phyloP scores from a whole-genome alignment of 768 basidiomycete species.

The Amyloporia xantha region DNA sequence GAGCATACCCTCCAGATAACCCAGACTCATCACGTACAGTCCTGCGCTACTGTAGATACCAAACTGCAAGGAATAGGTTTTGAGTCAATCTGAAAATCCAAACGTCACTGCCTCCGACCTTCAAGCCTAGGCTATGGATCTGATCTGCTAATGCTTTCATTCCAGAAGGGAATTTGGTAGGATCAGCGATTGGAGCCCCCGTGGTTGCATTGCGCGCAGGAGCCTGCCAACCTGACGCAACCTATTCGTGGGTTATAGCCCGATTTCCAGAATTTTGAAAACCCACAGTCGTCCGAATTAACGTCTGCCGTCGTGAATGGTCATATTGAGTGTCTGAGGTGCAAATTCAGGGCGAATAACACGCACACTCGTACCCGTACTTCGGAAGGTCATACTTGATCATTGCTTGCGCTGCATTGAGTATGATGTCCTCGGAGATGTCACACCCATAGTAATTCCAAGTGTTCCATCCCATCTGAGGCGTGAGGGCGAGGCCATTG shows the following conservation, averaged over 20 bases:
- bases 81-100: not conserved
- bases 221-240: slow-evolving; percentile 27
- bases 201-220: slow-evolving; percentile 23
- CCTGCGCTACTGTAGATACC: slow-evolving; percentile 33
- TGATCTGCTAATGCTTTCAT: slow-evolving; percentile 26
- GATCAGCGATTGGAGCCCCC: slow-evolving; percentile 25
- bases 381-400: slow-evolving; percentile 27
- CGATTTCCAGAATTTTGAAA: not conserved
- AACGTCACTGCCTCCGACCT: slow-evolving; percentile 14
- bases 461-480: slow-evolving; percentile 34
- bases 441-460: slow-evolving; percentile 35
- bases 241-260: not conserved
- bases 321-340: too few species aligned
- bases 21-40: slow-evolving; percentile 20
- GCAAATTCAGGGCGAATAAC: too few species aligned
- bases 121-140: slow-evolving; percentile 28
- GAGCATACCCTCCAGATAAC: too few species aligned
- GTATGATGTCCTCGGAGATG: slow-evolving; percentile 30
- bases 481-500: slow-evolving; percentile 27
- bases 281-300: slow-evolving; percentile 32
- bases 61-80: slow-evolving; percentile 15
- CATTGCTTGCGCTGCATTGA: slow-evolving; percentile 27
- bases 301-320: too few species aligned
- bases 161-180: slow-evolving; percentile 26
- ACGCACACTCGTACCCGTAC: slow-evolving; percentile 33